Conservation (phyloP, 345 rosid species). For the Salix exigua region DNA sequence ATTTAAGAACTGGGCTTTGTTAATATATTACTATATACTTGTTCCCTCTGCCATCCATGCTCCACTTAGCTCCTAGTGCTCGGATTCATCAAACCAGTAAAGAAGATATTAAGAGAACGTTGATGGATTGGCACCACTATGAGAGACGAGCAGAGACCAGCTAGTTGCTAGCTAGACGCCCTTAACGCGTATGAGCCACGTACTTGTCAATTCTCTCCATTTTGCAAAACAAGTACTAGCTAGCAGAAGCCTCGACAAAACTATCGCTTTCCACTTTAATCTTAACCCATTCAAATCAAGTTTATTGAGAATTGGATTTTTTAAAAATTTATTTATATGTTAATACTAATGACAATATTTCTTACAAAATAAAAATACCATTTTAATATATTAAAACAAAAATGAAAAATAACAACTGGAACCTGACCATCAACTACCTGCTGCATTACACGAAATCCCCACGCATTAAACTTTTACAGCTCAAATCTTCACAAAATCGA, state of each 20-base stretch:
- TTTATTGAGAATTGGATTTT: no score
- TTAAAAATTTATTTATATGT: no score
- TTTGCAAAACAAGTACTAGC: background rate
- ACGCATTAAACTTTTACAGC: slow-evolving; percentile 34
- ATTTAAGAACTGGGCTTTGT: background rate
- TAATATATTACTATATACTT: no score
- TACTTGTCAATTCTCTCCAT: background rate
- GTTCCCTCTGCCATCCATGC: background rate
- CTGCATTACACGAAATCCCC: slow-evolving; percentile 39
- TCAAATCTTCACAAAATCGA: background rate
- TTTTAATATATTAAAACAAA: no score
- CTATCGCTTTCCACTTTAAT: background rate
- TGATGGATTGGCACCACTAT: background rate
- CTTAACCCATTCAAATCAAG: no score
- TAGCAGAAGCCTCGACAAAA: background rate
- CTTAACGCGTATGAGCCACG: slow-evolving; percentile 17
- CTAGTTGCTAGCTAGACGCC: slow-evolving; percentile 13
- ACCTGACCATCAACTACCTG: background rate
- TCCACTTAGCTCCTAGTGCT: background rate
- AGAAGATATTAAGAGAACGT: background rate
- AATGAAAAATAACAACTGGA: background rate
- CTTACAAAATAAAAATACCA: no score
- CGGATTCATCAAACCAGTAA: background rate
- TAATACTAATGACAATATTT: no score
- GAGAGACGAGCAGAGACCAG: slow-evolving; percentile 15